These are phyloP conservation scores for Agarophyton chilense DNA, from an alignment of 23 red algal genomes.

Conservation along the genomic window DNA sequence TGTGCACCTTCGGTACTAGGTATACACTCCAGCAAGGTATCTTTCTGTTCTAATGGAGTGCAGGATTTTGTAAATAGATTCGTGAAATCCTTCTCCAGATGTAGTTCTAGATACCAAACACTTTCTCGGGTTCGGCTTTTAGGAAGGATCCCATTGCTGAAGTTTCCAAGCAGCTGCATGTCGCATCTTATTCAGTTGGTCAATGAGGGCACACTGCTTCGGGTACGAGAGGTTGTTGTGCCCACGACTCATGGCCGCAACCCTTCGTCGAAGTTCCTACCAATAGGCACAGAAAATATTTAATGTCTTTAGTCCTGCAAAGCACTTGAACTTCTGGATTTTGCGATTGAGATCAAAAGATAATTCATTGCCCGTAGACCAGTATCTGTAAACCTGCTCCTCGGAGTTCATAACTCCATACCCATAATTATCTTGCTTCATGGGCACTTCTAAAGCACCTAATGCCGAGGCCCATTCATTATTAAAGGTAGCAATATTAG, in stretches of 20 bases:
- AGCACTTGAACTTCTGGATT: slow-evolving; percentile 28
- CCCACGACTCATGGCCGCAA: not conserved
- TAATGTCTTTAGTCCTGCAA: slow-evolving; percentile 40
- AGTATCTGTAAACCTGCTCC: not conserved
- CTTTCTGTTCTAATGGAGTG: slow-evolving; percentile 28
- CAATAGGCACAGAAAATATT: slow-evolving; percentile 51
- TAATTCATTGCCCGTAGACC: not conserved
- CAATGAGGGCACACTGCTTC: not conserved
- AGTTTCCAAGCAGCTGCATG: slow-evolving; percentile 73
- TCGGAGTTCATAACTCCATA: not conserved
- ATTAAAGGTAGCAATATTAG: slow-evolving; percentile 25
- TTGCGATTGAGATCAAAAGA: slow-evolving; percentile 10
- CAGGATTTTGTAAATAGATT: slow-evolving; percentile 12
- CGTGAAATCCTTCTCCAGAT: slow-evolving; percentile 19
- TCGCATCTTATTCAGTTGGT: slow-evolving; percentile 53
- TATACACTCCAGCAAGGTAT: not conserved
- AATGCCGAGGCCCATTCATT: slow-evolving; percentile 38
- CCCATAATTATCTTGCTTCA: not conserved
- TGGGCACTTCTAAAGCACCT: slow-evolving; percentile 22
- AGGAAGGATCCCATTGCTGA: slow-evolving; percentile 67
- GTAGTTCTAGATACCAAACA: not conserved
- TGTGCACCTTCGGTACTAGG: not conserved
- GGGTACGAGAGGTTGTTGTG: not conserved
- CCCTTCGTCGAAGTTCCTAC: slow-evolving; percentile 15
- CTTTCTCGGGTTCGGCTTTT: not conserved